A percentile compares a stretch with the other conserved stretches of the same genome.
These are phyloP conservation scores for Brettanomyces bruxellensis DNA, from an alignment of 805 yeast genomes.

Conservation along the genomic window DNA sequence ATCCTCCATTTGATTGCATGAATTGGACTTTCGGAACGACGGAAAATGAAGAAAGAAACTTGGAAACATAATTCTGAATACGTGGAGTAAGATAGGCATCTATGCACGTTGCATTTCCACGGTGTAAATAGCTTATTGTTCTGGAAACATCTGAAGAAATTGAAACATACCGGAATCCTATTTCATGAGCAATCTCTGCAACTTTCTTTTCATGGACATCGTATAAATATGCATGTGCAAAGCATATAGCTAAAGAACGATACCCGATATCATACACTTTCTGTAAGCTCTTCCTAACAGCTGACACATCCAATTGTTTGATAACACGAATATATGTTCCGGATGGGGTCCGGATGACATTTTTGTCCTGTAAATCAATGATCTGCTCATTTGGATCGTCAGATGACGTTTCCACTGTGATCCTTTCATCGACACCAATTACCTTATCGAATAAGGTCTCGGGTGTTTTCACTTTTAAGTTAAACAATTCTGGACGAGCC, in stretches of 20 bases:
- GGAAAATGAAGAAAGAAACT: slow-evolving; percentile 28
- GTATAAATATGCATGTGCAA: slow-evolving; percentile 28
- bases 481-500: slow-evolving; percentile 78
- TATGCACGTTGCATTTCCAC: slow-evolving; percentile 31
- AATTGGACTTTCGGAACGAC: slow-evolving; percentile 33
- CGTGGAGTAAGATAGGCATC: slow-evolving; percentile 35
- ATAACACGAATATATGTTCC: slow-evolving; percentile 29
- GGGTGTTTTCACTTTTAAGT: slow-evolving; percentile 57
- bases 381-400: slow-evolving; percentile 53
- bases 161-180: slow-evolving; percentile 32
- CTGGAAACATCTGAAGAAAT: slow-evolving; percentile 27
- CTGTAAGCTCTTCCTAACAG: slow-evolving; percentile 13
- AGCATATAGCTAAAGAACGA: slow-evolving; percentile 27
- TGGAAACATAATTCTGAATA: slow-evolving; percentile 24
- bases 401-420: slow-evolving; percentile 62
- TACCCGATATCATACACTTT: slow-evolving; percentile 18
- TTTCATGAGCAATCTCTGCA: slow-evolving; percentile 23
- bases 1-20: slow-evolving; percentile 53
- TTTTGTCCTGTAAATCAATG: slow-evolving; percentile 18
- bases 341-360: slow-evolving; percentile 26
- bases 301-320: slow-evolving; percentile 17
- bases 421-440: slow-evolving; percentile 74
- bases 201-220: slow-evolving; percentile 29
- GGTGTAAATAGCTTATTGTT: slow-evolving; percentile 25
- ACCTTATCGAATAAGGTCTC: slow-evolving; percentile 61